These are phyloP conservation scores for Sporothrix variecibatus DNA, from an alignment of 2,329 filamentous ascomycete species.

Conservation along the genomic window DNA sequence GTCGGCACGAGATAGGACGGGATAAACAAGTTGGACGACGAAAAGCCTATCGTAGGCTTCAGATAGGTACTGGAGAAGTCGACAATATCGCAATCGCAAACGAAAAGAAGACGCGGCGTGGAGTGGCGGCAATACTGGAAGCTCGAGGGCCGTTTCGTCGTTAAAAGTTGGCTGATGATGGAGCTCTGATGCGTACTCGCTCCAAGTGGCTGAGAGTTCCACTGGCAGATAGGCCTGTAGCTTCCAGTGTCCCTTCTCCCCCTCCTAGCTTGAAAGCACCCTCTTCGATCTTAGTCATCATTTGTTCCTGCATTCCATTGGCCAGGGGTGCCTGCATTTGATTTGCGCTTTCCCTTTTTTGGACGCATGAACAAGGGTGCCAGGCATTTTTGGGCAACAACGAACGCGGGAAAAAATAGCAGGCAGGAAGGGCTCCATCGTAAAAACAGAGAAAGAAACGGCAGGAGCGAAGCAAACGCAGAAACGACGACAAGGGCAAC, in stretches of 20 bases:
- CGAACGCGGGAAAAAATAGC: constrained; percentile 26
- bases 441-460: constrained; percentile 16
- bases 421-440: background rate
- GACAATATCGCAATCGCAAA: background rate
- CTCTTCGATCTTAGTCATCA: constrained; percentile 13
- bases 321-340: background rate
- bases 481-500: constrained; percentile 5
- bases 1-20: background rate
- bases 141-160: background rate
- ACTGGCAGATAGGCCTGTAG: background rate
- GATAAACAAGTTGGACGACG: background rate
- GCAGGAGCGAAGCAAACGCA: background rate
- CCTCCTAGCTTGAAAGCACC: background rate
- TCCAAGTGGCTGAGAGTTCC: background rate
- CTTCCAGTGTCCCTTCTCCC: background rate
- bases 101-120: background rate
- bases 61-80: no score
- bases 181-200: background rate
- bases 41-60: background rate
- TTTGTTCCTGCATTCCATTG: constrained; percentile 14
- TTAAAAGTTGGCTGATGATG: background rate
- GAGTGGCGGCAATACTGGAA: background rate
- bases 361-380: constrained; percentile 13
- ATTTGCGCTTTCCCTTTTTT: background rate
- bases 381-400: constrained; percentile 21